Conservation (phyloP, 805 yeast species). For the Hanseniaspora thailandica region DNA sequence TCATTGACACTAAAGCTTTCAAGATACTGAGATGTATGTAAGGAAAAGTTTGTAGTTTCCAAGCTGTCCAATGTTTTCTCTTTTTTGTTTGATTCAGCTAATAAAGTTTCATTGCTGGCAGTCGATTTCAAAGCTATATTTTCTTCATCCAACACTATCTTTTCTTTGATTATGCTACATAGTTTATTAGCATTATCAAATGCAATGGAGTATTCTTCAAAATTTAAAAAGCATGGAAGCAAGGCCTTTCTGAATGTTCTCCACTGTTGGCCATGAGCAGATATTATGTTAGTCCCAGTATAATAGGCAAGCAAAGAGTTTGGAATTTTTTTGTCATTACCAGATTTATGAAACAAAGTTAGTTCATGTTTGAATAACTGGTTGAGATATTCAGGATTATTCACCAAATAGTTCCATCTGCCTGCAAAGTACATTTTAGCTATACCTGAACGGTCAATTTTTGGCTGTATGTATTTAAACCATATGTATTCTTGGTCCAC, state of each 20-base stretch:
- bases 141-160: no score
- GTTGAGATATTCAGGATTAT: conserved; percentile 36
- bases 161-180: conserved; percentile 22
- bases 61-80: not conserved
- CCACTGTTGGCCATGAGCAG: conserved; percentile 48
- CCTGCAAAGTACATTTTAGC: conserved; percentile 50
- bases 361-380: conserved; percentile 40
- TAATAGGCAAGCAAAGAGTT: conserved; percentile 42
- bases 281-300: conserved; percentile 50
- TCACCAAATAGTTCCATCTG: conserved; percentile 47
- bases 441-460: conserved; percentile 43
- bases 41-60: not conserved
- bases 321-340: conserved; percentile 49
- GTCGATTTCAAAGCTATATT: not conserved
- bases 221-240: conserved; percentile 41
- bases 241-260: conserved; percentile 36
- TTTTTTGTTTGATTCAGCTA: not conserved
- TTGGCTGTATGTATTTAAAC: conserved; percentile 33
- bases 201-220: conserved; percentile 31
- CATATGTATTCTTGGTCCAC: conserved; percentile 38
- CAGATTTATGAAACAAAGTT: conserved; percentile 41
- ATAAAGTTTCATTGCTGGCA: not conserved
- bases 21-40: not conserved
- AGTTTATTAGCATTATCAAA: conserved; percentile 31
- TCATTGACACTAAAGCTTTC: conserved; percentile 28